Conservation (phyloP, 2,329 filamentous ascomycete species). For the Aspergillus sp. region DNA sequence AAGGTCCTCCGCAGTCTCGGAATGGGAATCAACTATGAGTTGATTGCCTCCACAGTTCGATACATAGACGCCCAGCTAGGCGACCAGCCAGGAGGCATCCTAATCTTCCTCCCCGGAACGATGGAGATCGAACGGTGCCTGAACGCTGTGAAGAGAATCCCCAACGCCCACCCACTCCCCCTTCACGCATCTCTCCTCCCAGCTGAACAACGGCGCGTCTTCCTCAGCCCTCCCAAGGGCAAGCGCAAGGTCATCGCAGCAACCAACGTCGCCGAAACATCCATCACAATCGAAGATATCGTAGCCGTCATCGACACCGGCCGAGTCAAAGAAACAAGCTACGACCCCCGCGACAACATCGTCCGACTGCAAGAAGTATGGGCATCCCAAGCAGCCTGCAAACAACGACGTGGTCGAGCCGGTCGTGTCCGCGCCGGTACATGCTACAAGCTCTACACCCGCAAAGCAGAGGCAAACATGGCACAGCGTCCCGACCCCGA, state of each 20-base stretch:
- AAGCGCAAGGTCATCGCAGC: constrained; percentile 91
- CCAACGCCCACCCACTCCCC: constrained; percentile 75
- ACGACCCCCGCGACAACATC: constrained; percentile 89
- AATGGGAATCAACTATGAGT: constrained; percentile 85
- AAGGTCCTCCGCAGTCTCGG: constrained; percentile 72
- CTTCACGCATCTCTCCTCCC: constrained; percentile 91
- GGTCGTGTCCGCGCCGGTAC: constrained; percentile 87
- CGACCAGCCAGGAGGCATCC: constrained; percentile 75
- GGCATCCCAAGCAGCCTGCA: constrained; percentile 91
- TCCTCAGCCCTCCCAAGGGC: constrained; percentile 71
- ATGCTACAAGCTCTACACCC: constrained; percentile 95
- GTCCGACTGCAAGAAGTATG: constrained; percentile 91
- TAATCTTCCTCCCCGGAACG: constrained; percentile 93
- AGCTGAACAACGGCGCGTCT: constrained; percentile 83
- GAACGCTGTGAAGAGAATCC: constrained; percentile 64
- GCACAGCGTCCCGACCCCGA: constrained; percentile 86
- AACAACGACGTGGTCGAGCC: constrained; percentile 88
- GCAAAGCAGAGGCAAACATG: constrained; percentile 81
- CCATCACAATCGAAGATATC: constrained; percentile 97
- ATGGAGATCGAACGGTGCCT: constrained; percentile 86
- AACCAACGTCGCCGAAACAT: constrained; percentile 97
- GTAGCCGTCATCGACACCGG: constrained; percentile 95
- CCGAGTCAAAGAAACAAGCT: constrained; percentile 94
- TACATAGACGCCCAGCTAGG: constrained; percentile 78
- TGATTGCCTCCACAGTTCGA: constrained; percentile 77